Evolutionary conservation across 352 stramenopile genomes (phyloP).

Genomic region (Nothophytophthora sp.): DNA sequence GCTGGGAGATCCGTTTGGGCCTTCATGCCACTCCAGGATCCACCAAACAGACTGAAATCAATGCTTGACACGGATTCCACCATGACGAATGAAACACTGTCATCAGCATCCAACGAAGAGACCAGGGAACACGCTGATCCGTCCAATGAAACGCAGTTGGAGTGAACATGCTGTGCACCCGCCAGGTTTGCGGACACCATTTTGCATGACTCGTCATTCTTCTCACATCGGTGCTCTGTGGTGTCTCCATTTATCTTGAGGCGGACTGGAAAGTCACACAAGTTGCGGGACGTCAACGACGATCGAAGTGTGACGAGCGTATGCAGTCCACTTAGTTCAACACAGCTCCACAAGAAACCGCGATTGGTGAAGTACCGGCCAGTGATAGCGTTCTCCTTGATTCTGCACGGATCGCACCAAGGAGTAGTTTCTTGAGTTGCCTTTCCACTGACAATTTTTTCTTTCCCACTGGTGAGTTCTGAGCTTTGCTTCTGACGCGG

Average conservation of each 20-base stretch:
- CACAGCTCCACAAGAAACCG: slow-evolving; percentile 73
- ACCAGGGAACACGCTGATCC: slow-evolving; percentile 24
- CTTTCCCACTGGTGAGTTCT: not conserved
- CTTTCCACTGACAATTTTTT: not conserved
- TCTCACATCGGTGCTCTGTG: slow-evolving; percentile 7
- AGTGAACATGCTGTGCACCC: slow-evolving; percentile 4
- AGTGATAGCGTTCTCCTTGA: slow-evolving; percentile 61
- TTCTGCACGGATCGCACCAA: slow-evolving; percentile 70
- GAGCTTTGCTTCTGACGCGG: not conserved
- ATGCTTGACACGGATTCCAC: slow-evolving; percentile 28
- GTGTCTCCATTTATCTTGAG: slow-evolving; percentile 32
- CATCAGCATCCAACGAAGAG: not conserved
- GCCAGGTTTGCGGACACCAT: not conserved
- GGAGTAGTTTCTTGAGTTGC: slow-evolving; percentile 10
- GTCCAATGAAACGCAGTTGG: slow-evolving; percentile 36
- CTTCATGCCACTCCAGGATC: slow-evolving; percentile 32
- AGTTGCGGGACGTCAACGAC: slow-evolving; percentile 44
- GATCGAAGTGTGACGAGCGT: slow-evolving; percentile 60
- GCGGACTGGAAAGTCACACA: slow-evolving; percentile 37
- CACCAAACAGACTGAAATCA: slow-evolving; percentile 23
- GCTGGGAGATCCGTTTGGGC: slow-evolving; percentile 24
- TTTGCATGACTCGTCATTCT: slow-evolving; percentile 10
- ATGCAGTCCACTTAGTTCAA: slow-evolving; percentile 54
- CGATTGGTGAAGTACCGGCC: slow-evolving; percentile 47
- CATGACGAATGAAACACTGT: slow-evolving; percentile 29